phyloP scores from a whole-genome alignment of 306 rosid genomes.

The Fragaria vesca region DNA sequence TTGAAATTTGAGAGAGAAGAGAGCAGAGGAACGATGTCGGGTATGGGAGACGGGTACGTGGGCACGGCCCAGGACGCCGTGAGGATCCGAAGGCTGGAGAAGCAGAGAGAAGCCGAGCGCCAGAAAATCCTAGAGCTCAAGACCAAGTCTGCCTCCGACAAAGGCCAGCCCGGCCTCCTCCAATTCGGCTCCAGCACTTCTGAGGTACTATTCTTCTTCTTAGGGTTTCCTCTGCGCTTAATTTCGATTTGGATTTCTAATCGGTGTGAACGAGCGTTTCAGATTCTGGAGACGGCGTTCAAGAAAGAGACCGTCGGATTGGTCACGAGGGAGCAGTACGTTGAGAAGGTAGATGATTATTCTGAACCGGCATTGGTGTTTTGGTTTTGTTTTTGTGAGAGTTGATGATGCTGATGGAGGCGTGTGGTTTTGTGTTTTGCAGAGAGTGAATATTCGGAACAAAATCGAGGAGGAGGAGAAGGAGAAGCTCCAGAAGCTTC shows the following conservation, averaged over 20 bases:
- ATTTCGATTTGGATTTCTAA: not conserved
- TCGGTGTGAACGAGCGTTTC: conserved; percentile 18
- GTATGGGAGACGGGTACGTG: conserved; percentile 99
- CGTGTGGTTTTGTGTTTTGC: conserved; percentile 15
- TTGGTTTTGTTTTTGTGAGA: not conserved
- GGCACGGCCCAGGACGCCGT: conserved; percentile 98
- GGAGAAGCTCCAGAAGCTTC: conserved; percentile 94
- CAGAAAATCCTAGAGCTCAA: conserved; percentile 95
- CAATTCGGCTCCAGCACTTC: conserved; percentile 96
- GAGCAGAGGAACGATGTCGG: conserved; percentile 52
- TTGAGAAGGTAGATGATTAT: conserved; percentile 66
- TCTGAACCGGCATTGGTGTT: not conserved
- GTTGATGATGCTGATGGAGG: not conserved
- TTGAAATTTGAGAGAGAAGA: not conserved
- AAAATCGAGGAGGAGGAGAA: conserved; percentile 98
- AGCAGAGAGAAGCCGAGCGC: conserved; percentile 97
- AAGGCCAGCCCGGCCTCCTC: conserved; percentile 92
- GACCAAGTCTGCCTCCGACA: conserved; percentile 68
- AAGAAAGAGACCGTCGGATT: conserved; percentile 97
- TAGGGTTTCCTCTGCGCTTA: conserved; percentile 2
- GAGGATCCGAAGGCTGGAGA: conserved; percentile 89
- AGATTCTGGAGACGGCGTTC: conserved; percentile 96
- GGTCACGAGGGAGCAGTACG: conserved; percentile 90
- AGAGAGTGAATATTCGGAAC: conserved; percentile 88
- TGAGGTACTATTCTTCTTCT: conserved; percentile 44